Evolutionary conservation across 2,329 filamentous ascomycete genomes (phyloP), one percentile per base, ranked within the genome.

Genomic region (Trichoderma polysporum): DNA sequence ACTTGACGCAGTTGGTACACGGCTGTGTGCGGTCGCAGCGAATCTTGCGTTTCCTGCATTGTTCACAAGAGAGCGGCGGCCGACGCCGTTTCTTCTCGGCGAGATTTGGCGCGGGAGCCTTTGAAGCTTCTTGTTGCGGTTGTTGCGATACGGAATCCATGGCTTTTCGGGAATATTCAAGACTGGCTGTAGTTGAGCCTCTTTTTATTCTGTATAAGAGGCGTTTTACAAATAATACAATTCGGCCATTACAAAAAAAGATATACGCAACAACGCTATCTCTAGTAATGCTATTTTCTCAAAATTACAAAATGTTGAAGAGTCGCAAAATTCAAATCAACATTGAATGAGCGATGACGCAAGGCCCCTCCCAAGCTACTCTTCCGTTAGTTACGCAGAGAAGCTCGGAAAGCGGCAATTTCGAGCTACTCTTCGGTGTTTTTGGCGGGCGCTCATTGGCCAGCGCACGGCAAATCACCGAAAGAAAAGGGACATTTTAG

Each of bases 11-110:
- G 67, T 88, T 86, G 68, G 79, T 82, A 71, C 88, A 90, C 1
- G 88, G 88, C 7, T 77, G 75, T 67, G 83, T 83, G 57, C 85
- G 84, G 72, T 90, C 84, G 72, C 88, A 90, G 54, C 83, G 82
- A 67, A 90, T 84, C 74, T 90, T 90, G 47, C 86, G 85, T 65
- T 77, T 82, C 50, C 87, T 80, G 71, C 88, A 90, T 49, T 86
- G 79, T 70, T 82, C 77, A 73, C 86, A 89, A 1, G 86, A 86
- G 35, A 83, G 75, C 3, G 80, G 76, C 37, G 79, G 79, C 19
- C 78, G 75, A 60, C 79, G 75, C 10, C 79, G 74, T 67, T 79
- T 80, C 76, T 79, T 80, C 54, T 75, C 72, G 12, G n/a, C 10
- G 17, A 19, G 5, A 7, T 9, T 45, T 41, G 35, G 50, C 6